Conservation (phyloP, 192 early-diverging fungal genomes). For the Coemansia brasiliensis region DNA sequence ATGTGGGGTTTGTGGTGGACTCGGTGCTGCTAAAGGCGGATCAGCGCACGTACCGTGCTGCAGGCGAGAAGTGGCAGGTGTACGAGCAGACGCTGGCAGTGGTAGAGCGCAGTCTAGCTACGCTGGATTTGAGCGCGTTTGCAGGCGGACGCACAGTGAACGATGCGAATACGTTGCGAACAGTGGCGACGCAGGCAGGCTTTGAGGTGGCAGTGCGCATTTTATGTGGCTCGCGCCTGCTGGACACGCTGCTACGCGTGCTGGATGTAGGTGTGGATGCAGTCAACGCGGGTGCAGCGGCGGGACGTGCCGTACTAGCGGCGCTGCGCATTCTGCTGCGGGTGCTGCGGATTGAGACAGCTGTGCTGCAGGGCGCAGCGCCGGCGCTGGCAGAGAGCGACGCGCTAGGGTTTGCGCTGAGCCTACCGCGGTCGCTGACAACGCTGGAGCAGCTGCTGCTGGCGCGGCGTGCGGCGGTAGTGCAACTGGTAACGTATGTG, state of each 20-base stretch:
- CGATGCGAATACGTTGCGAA: conserved; percentile 32
- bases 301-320: conserved; percentile 32
- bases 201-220: conserved; percentile 79
- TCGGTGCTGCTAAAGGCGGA: conserved; percentile 79
- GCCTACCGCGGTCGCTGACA: conserved; percentile 59
- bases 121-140: conserved; percentile 68
- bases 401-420: conserved; percentile 52
- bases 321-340: conserved; percentile 65
- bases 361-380: conserved; percentile 66
- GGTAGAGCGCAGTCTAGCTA: conserved; percentile 76
- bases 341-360: conserved; percentile 71
- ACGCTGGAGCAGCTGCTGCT: conserved; percentile 81
- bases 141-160: conserved; percentile 1
- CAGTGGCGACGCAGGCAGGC: conserved; percentile 74
- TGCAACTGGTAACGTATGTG: conserved; percentile 72
- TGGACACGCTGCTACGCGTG: conserved; percentile 69
- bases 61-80: conserved; percentile 78
- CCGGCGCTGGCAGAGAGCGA: conserved; percentile 58
- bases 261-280: conserved; percentile 62
- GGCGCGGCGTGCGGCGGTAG: conserved; percentile 64
- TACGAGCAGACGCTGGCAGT: conserved; percentile 59
- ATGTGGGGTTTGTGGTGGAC: conserved; percentile 83
- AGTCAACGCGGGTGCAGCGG: conserved; percentile 53
- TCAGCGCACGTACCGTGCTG: conserved; percentile 62
- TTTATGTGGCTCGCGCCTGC: conserved; percentile 72